Evolutionary conservation across 345 rosid genomes (phyloP).

Genomic region (Sonneratia alba): DNA sequence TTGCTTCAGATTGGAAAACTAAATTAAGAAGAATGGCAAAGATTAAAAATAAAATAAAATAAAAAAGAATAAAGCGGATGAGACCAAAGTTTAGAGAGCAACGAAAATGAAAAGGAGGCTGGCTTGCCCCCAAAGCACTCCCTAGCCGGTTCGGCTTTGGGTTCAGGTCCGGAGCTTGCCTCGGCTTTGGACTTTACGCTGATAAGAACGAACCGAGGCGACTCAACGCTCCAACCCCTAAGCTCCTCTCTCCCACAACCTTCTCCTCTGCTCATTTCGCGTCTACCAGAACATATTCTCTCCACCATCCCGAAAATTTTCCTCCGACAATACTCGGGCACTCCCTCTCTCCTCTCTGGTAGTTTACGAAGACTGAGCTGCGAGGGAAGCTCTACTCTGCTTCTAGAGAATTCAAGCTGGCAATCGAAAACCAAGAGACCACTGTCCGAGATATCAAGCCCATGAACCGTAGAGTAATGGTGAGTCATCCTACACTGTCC

Average conservation of each 20-base stretch:
- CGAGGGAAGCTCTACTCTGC: neutral
- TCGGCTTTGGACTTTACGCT: slow-evolving; percentile 29
- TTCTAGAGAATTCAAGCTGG: slow-evolving; percentile 39
- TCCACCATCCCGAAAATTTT: neutral
- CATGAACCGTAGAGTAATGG: slow-evolving; percentile 75
- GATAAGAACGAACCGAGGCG: slow-evolving; percentile 51
- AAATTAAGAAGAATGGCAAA: too few species aligned
- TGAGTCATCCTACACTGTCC: slow-evolving; percentile 8
- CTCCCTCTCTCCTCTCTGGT: too few species aligned
- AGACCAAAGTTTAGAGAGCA: neutral
- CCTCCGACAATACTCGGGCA: too few species aligned
- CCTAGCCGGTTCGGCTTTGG: slow-evolving; percentile 8
- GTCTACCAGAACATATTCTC: slow-evolving; percentile 10
- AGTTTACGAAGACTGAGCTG: neutral
- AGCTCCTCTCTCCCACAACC: neutral
- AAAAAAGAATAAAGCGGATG: slow-evolving; percentile 22
- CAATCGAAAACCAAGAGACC: slow-evolving; percentile 70
- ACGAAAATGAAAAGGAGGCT: slow-evolving; percentile 27
- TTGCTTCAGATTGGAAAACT: too few species aligned
- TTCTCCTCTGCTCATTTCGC: neutral
- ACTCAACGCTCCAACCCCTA: neutral
- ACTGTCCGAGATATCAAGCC: slow-evolving; percentile 70
- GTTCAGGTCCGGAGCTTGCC: slow-evolving; percentile 29
- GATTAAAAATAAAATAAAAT: neutral
- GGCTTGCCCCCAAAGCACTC: slow-evolving; percentile 44